Base-by-base conservation (phyloP, 2,329 filamentous ascomycete genomes). In the Neurospora crassa region DNA sequence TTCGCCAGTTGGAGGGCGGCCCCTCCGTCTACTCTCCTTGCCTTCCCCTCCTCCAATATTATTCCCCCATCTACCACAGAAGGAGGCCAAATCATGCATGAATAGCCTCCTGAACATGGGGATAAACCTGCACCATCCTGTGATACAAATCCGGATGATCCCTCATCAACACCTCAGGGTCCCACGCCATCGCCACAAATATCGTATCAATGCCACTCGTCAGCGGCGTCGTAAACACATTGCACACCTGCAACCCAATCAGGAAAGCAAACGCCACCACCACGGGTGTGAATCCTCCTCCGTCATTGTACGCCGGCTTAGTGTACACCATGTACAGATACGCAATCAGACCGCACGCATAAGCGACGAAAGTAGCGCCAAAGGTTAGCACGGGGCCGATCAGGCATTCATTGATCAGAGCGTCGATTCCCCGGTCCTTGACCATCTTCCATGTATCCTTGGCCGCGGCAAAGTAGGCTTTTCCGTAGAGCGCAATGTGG, bases 381-480 rank as follows among this genome's bases (percentile, higher is more conserved):
- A 94, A 92, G 18, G 89, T 91, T 41, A 92, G 82, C 0, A 92
- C 90, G 0, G 90, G 90, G 0, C 90, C 90, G 70, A 94, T 90
- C 45, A 97, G 87, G 75, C 93, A 96, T 79, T 97, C 92, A 78
- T 97, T 97, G 76, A 97, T 87, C 1, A 98, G 87, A 0, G 93
- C 94, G 76, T 97, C 94, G 72, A 97, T 90, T 40, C 95, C 95
- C 41, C 95, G 92, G 77, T 96, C 89, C 79, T 94, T 95, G 84
- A 97, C 94, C 91, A 97, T 92, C 72, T 78, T 89, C 92, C 93
- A 97, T 0, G 93, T 97, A 76, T 93, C 92, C 82, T 96, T 97
- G 43, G 94, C 94, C 0, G 94, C 92, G 0, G 89, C 85, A 70
- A 97, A 87, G 79, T 97, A 98, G 0, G 91, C 83, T 80, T 96